These are phyloP conservation scores for Tricholoma terreum DNA, from an alignment of 768 basidiomycete genomes.

Conservation along the genomic window DNA sequence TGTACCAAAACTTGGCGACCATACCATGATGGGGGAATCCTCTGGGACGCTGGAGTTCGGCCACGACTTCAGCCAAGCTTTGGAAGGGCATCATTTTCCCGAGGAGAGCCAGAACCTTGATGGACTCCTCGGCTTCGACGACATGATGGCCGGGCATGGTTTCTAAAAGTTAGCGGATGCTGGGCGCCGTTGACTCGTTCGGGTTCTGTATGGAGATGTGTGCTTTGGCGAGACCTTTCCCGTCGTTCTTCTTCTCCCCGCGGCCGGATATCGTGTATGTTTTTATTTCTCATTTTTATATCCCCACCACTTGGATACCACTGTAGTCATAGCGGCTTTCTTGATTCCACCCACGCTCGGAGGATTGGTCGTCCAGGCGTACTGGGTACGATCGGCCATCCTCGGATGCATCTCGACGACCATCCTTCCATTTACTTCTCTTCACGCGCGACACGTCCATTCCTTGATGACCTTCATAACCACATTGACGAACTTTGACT, in stretches of 20 bases:
- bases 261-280: constrained; percentile 1
- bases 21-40: constrained; percentile 18
- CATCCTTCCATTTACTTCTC: constrained; percentile 20
- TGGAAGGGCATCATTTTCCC: constrained; percentile 24
- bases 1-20: constrained; percentile 41
- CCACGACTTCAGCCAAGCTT: constrained; percentile 22
- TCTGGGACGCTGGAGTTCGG: constrained; percentile 12
- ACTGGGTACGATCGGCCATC: constrained; percentile 32
- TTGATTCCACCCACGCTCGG: constrained; percentile 12
- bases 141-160: constrained; percentile 37
- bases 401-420: constrained; percentile 41
- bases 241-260: constrained; percentile 11
- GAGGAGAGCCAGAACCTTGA: constrained; percentile 21
- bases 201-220: constrained; percentile 30
- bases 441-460: constrained; percentile 21
- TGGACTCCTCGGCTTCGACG: constrained; percentile 37
- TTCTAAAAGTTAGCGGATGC: constrained; percentile 28
- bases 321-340: constrained; percentile 32
- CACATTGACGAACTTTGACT: constrained; percentile 16
- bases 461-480: constrained; percentile 10
- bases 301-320: constrained; percentile 16
- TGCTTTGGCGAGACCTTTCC: constrained; percentile 6
- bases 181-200: constrained; percentile 33
- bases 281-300: constrained; percentile 12
- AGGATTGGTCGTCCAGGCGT: constrained; percentile 36